Evolutionary conservation across 495 filamentous ascomycete genomes (phyloP), one percentile per base, ranked within the genome.

Genomic region (Annulohypoxylon stygium): DNA sequence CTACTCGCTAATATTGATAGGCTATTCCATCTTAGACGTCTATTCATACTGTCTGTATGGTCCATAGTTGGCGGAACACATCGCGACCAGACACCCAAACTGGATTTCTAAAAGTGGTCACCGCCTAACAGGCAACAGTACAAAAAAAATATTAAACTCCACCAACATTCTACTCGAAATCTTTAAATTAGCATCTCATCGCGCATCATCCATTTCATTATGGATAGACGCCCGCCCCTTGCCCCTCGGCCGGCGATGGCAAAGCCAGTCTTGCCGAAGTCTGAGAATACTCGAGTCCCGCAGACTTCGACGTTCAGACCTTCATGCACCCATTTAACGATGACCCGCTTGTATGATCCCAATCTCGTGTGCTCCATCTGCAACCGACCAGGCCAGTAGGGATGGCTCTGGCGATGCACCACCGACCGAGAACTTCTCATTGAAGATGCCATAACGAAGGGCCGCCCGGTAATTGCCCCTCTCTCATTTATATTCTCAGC

Each of bases 381-480:
- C 69, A 73, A 78, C 12, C 75, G 76, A 55, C 66, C 67, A 1
- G 83, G 88, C 4, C 71, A 80, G 12, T 83, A 88, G 50, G 89
- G 90, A 30, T 93, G 88, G 87, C 80, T 94, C 20, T 94, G 91
- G 69, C 76, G 82, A 48, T 94, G 93, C 76, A 86, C 82, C 4
- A 84, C 89, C 71, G 91, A 93, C 74, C 79, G 80, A 18, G 84
- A 87, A 23, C 51, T 80, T n/a, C 37, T 85, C 6, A 76, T 85
- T 18, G 69, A 82, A 43, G 78, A 83, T 16, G 82, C 79, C 51
- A 66, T 80, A 10, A 62, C 70, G 8, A 64, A 70, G n/a, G 76
- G 80, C 26, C 20, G 37, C n/a, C 51, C 39, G 63, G 83, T 83
- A 74, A 74, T 0, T 60, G 68, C 58, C 39, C 9, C 30, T 43